phyloP scores from a whole-genome alignment of 179 eudicot genomes.

The Pouteria campechiana region DNA sequence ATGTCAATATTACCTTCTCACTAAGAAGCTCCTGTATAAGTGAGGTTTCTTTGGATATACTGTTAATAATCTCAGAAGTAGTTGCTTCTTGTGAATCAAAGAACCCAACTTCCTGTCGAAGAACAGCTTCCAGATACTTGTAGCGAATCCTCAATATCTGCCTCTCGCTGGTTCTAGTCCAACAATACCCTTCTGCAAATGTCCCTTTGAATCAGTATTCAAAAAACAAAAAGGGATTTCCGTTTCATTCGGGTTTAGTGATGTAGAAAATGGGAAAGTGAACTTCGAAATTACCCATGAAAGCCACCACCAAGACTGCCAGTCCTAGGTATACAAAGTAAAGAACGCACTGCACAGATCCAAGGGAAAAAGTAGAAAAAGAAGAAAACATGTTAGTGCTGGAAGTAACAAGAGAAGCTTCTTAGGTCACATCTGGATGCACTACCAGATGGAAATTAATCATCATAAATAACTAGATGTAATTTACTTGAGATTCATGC shows the following conservation, averaged over 20 bases:
- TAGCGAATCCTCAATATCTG: conserved; percentile 71
- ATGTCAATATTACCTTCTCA: conserved; percentile 95
- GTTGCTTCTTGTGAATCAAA: conserved; percentile 97
- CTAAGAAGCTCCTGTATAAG: conserved; percentile 83
- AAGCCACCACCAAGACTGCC: conserved; percentile 65
- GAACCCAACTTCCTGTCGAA: conserved; percentile 89
- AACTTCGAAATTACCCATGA: conserved; percentile 53
- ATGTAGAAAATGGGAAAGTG: background rate
- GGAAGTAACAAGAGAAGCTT: too few species aligned
- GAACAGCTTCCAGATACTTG: conserved; percentile 76
- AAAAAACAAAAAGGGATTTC: background rate
- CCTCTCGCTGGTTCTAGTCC: conserved; percentile 89
- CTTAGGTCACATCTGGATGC: too few species aligned
- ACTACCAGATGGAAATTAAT: too few species aligned
- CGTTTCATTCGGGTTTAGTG: background rate
- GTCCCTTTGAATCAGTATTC: background rate
- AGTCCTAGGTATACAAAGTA: conserved; percentile 79
- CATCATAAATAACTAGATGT: too few species aligned
- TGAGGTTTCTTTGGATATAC: conserved; percentile 74
- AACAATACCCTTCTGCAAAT: conserved; percentile 72
- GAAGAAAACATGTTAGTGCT: background rate
- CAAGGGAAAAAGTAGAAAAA: background rate
- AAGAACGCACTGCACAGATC: conserved; percentile 89
- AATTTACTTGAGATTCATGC: too few species aligned
- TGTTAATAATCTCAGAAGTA: conserved; percentile 67